A percentile compares a stretch with the other conserved stretches of the same genome.
Evolutionary conservation across 1,139 yeast genomes (phyloP).

Genomic region (Candida sp.): DNA sequence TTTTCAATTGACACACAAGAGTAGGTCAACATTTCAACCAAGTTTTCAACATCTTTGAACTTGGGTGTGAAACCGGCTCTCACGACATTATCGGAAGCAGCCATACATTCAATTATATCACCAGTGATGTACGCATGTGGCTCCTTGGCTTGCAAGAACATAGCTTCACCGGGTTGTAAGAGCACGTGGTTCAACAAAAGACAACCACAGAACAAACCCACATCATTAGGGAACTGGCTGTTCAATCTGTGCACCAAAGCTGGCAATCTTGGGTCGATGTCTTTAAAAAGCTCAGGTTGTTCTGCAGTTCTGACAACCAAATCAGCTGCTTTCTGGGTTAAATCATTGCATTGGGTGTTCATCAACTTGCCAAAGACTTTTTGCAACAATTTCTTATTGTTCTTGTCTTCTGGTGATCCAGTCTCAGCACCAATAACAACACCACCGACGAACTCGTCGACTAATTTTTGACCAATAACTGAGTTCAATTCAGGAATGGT

Average conservation of each 20-base stretch:
- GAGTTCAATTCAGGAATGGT: constrained; percentile 77
- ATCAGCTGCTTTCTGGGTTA: constrained; percentile 56
- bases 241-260: constrained; percentile 76
- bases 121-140: constrained; percentile 98
- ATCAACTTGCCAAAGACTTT: constrained; percentile 79
- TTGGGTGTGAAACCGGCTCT: constrained; percentile 99
- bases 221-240: constrained; percentile 89
- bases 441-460: constrained; percentile 54
- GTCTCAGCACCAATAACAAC: constrained; percentile 48
- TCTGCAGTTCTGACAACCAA: constrained; percentile 66
- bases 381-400: constrained; percentile 71
- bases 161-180: constrained; percentile 92
- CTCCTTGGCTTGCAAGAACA: constrained; percentile 95
- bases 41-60: constrained; percentile 90
- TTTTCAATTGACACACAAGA: constrained; percentile 87
- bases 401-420: constrained; percentile 50
- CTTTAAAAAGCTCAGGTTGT: constrained; percentile 52
- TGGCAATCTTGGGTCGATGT: constrained; percentile 56
- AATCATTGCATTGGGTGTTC: constrained; percentile 68
- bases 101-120: constrained; percentile 99
- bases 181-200: constrained; percentile 86
- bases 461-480: constrained; percentile 67
- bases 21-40: constrained; percentile 92
- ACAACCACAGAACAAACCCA: constrained; percentile 97
- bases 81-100: constrained; percentile 97